Evolutionary conservation across 805 yeast species (phyloP), one percentile per base, ranked within the genome.

Genomic region (Wickerhamiella australiensis): DNA sequence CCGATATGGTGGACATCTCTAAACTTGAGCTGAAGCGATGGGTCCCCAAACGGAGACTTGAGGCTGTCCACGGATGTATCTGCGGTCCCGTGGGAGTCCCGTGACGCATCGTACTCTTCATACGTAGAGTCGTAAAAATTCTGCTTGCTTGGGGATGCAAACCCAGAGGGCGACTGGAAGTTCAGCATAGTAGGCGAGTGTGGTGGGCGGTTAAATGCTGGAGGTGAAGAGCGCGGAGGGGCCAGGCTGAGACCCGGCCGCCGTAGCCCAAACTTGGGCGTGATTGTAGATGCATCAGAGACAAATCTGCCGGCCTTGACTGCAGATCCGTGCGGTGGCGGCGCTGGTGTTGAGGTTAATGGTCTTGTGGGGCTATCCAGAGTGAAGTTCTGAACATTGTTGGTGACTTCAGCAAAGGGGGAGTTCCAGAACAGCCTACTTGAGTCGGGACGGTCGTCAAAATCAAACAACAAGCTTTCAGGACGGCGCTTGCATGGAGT

Each of bases 1-100:
- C 95, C 95, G 20, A 90, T 68, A 42, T 80, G 66, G 41, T 73
- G 72, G 41, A 90, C 88, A 54, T 81, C 79, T 20, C 80, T 81
- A 63, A 78, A 79, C 56, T 71, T 69, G 31, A 68, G 64, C 23
- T 66, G 61, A 50, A 79, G 67, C 50, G 68, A 43, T 4, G 27
- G n/a, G 33, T 50, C 52, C 35, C 56, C 58, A 22, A 50, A 55
- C 8, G 23, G 25, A 9, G 26, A 27, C 36, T 41, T 48, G 18
- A 42, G 15, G 33, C 44, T 48, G 21, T 48, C 41, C 7, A 38
- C 29, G n/a, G 42, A 33, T n/a, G 42, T 38, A 36, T 26, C 47
- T 15, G 41, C 37, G 22, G 45, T 48, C 8, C 42, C 43, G 27
- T 37, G 42, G 2, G 42, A 35, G 25, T 37, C 44, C 20, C 43